These are phyloP conservation scores for Pichia sp. DNA, from an alignment of 1,139 yeast species.

Conservation along the genomic window DNA sequence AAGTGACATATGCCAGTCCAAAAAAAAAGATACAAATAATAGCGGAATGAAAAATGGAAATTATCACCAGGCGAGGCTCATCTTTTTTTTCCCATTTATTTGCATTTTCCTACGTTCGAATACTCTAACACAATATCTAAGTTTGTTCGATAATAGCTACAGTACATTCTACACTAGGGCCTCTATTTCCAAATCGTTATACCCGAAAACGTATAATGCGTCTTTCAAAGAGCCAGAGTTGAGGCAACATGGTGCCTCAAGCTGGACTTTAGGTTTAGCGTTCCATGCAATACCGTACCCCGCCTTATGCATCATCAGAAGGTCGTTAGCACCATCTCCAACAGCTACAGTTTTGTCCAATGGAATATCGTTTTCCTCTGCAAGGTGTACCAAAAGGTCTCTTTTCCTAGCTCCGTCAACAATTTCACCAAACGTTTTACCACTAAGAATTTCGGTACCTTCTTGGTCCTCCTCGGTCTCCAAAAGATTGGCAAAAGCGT, in stretches of 20 bases:
- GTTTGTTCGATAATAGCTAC: background rate
- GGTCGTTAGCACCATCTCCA: constrained; percentile 97
- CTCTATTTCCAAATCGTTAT: constrained; percentile 52
- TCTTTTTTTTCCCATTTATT: background rate
- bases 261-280: constrained; percentile 90
- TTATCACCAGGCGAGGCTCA: constrained; percentile 3
- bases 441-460: constrained; percentile 53
- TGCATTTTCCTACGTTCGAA: too few species aligned
- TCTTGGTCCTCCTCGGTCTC: constrained; percentile 49
- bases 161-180: constrained; percentile 1
- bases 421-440: constrained; percentile 64
- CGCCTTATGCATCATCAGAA: constrained; percentile 86
- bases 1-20: background rate
- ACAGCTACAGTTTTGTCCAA: constrained; percentile 68
- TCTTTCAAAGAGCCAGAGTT: constrained; percentile 69
- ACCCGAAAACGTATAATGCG: constrained; percentile 77
- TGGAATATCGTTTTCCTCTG: constrained; percentile 56
- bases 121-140: background rate
- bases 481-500: constrained; percentile 80
- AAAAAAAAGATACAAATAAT: background rate
- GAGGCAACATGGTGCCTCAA: constrained; percentile 73
- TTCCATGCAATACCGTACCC: constrained; percentile 97
- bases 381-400: constrained; percentile 61
- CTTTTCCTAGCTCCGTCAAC: constrained; percentile 89
- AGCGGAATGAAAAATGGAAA: background rate